phyloP scores from a whole-genome alignment of 106 monocot species.

The Allium cepa region DNA sequence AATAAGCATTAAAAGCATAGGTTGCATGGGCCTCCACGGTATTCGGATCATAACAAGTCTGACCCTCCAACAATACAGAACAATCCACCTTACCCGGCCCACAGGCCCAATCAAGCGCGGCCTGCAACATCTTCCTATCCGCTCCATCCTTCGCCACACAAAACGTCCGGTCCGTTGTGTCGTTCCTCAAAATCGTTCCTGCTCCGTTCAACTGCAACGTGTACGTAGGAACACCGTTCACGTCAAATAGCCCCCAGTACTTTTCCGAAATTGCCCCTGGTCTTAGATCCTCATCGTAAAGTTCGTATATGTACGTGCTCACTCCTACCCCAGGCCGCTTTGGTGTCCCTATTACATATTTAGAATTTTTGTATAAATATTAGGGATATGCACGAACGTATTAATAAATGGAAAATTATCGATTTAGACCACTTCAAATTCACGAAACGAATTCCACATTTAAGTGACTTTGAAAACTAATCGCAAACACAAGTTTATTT shows the following conservation, averaged over 20 bases:
- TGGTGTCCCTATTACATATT: conserved; percentile 36
- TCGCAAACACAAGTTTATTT: too few species aligned
- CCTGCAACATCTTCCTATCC: conserved; percentile 89
- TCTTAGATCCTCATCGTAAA: conserved; percentile 84
- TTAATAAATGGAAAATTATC: too few species aligned
- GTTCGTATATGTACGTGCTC: conserved; percentile 80
- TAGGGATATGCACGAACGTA: too few species aligned
- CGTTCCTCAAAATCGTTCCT: conserved; percentile 69
- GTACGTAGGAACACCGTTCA: conserved; percentile 58
- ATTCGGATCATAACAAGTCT: conserved; percentile 78
- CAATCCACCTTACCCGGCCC: conserved; percentile 96
- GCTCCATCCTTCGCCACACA: conserved; percentile 72
- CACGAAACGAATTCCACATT: too few species aligned
- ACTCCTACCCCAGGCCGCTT: conserved; percentile 83
- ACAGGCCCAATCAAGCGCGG: conserved; percentile 95
- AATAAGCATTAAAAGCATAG: conserved; percentile 86
- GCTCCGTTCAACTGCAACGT: conserved; percentile 69
- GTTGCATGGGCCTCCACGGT: conserved; percentile 65
- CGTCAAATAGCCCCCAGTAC: conserved; percentile 85
- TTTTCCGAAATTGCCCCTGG: conserved; percentile 73
- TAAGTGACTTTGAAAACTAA: too few species aligned
- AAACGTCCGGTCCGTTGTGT: conserved; percentile 78
- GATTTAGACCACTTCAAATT: too few species aligned
- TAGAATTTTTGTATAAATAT: too few species aligned
- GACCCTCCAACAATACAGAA: conserved; percentile 68